Percentiles rank a stretch among this genome's conserved stretches.
These are phyloP conservation scores for Byssoonygena ceratinophila DNA, from an alignment of 2,329 filamentous ascomycete genomes.

Conservation along the genomic window DNA sequence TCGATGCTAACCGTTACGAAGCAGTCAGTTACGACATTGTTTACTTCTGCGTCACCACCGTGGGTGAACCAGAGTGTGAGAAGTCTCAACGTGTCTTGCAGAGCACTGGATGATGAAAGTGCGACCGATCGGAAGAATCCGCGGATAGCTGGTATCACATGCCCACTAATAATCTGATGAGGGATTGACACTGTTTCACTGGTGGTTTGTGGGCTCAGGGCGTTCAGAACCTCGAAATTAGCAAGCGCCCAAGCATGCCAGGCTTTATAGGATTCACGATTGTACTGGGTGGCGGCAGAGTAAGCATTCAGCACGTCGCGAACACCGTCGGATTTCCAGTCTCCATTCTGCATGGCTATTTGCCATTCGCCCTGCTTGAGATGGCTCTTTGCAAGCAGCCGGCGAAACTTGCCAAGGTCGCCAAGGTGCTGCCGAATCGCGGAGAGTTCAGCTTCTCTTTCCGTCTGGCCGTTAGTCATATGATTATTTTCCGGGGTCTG, in stretches of 20 bases:
- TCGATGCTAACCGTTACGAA: conserved; percentile 88
- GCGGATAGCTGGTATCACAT: conserved; percentile 87
- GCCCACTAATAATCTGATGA: conserved; percentile 61
- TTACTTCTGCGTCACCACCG: conserved; percentile 79
- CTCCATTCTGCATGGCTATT: conserved; percentile 68
- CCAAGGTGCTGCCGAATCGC: conserved; percentile 33
- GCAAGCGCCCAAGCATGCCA: conserved; percentile 98
- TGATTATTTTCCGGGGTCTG: conserved; percentile 36
- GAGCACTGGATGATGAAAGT: conserved; percentile 76
- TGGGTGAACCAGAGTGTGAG: conserved; percentile 95
- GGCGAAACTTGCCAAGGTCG: conserved; percentile 48
- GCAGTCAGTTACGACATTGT: conserved; percentile 75
- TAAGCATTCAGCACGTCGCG: conserved; percentile 87
- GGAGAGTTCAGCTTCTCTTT: conserved; percentile 33
- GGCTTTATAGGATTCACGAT: conserved; percentile 94
- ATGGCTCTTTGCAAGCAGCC: conserved; percentile 86
- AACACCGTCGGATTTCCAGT: conserved; percentile 80
- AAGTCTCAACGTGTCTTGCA: conserved; percentile 87
- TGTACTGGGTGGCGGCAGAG: conserved; percentile 81
- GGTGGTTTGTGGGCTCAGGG: conserved; percentile 57
- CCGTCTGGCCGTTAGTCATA: conserved; percentile 39
- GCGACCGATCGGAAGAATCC: conserved; percentile 98
- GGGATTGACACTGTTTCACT: conserved; percentile 47
- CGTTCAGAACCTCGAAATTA: conserved; percentile 96
- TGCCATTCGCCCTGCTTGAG: conserved; percentile 96